Evolutionary conservation across 2,329 filamentous ascomycete species (phyloP), one percentile per base, ranked within the genome.

Genomic region (Xylariaceae sp.): DNA sequence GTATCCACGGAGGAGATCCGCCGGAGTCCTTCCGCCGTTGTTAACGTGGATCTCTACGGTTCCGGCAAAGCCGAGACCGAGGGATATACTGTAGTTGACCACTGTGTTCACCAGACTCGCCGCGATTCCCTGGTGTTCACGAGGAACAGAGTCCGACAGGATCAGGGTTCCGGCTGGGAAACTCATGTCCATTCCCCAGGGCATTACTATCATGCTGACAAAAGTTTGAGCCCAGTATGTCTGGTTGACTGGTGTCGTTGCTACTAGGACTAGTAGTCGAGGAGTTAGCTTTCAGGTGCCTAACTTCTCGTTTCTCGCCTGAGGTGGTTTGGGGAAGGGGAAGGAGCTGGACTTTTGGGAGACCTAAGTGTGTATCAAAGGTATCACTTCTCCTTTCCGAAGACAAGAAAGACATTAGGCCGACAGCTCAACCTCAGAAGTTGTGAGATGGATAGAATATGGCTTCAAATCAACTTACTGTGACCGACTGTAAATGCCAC

Each of bases 61-160:
- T 0, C 73, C 75, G 0, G 74, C 76, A 40, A 80, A 69, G 0
- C 75, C 77, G 4, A 80, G 62, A 1, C 69, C 72, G n/a, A 79
- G 56, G 2, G 70, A 72, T 28, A 80, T 78, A 44, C 66, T 71
- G 50, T 80, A 80, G 53, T 81, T 79, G 36, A 81, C 70, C 24
- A 78, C 61, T 0, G 75, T 79, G 39, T 69, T 74, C 39, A 80
- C 69, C 18, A 81, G 52, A n/a, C 66, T 71, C 2, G 57, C 57
- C 4, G 56, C 60, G 13, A 62, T 54, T 2, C 57, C 60, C 41
- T 61, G 59, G 38, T 61, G 56, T 29, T 52, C 37, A 32, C 50
- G 51, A 18, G 44, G 45, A 9, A 62, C 48, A 4, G 59, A 60
- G 42, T 76, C 68, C n/a, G 64, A 69, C n/a, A 79, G 57, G 24